Base-by-base conservation (phyloP, 495 filamentous ascomycete genomes). In the Penicillium bovifimosum region DNA sequence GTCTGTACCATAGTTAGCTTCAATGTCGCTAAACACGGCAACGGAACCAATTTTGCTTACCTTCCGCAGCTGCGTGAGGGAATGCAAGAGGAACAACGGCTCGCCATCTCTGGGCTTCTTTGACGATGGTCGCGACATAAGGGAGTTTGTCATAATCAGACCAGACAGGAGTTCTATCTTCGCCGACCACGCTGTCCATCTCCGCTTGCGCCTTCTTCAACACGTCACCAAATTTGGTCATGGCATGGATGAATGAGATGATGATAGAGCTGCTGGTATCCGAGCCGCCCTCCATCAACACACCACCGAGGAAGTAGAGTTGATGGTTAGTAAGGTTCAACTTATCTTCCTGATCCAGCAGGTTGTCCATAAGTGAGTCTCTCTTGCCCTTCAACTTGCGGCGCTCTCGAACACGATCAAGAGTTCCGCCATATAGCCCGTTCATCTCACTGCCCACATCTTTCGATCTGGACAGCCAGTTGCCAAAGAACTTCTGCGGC, bases 241-340 rank as follows among this genome's bases (percentile, higher is more conserved):
- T 33, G 0, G 51, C 45, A 4, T 42, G 40, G 10, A 44, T 36
- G 13, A 52, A 31, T 7, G 41, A 36, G 2, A 62, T 18, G n/a
- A 64, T 41, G 26, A 59, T 39, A 3, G 56, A 53, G 13, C 63
- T 55, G 7, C 66, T 52, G 1, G 77, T 79, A 51, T 79, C 76
- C 3, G 66, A 65, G 2, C 77, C 77, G 9, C 71, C 76, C 60
- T 80, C 72, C 56, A 76, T 68, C 10, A 56, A 17, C 9, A 47
- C 51, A 7, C 53, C 70, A n/a, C 58, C 43, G 2, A 76, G 47
- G 50, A 75, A 36, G 34, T 36, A 36, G 34, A 36, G 34, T n/a
- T 36, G 34, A 36, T 36, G 34, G n/a, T 14, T 14, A n/a, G 14
- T 36, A 3, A 36, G 68, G 8, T 65, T 34, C 13, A 54, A 20